Percentiles rank a stretch among this genome's conserved stretches.
Evolutionary conservation across 805 yeast genomes (phyloP).

Genomic region (Lipomyces oligophaga): DNA sequence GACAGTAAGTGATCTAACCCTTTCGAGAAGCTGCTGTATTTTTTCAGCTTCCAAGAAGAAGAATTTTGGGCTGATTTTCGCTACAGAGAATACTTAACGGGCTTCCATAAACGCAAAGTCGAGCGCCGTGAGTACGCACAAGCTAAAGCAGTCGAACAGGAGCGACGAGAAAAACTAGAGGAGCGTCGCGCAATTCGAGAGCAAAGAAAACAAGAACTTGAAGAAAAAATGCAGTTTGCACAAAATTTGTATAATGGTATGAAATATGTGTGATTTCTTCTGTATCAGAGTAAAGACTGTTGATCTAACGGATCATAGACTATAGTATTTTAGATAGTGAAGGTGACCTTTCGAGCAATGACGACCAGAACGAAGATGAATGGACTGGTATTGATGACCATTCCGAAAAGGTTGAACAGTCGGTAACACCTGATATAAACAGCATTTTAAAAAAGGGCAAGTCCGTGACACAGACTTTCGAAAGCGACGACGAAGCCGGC

Average conservation of each 20-base stretch:
- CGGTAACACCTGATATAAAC: not conserved
- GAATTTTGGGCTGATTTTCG: not conserved
- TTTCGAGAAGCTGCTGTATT: not conserved
- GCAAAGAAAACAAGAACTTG: constrained; percentile 63
- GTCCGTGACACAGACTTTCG: constrained; percentile 5
- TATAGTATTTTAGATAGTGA: not conserved
- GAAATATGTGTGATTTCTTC: not conserved
- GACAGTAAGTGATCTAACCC: constrained; percentile 42
- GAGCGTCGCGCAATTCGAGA: constrained; percentile 67
- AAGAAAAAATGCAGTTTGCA: constrained; percentile 58
- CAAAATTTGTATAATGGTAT: constrained; percentile 37
- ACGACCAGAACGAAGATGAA: constrained; percentile 12
- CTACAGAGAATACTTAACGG: constrained; percentile 71
- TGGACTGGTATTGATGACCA: constrained; percentile 22
- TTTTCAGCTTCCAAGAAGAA: not conserved
- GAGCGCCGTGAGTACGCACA: constrained; percentile 85
- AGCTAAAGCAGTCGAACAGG: constrained; percentile 71
- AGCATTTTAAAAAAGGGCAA: constrained; percentile 39
- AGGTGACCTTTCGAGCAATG: constrained; percentile 5
- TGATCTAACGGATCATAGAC: too few relatives aligned
- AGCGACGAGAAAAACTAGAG: constrained; percentile 64
- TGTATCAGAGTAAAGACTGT: not conserved
- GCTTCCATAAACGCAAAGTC: constrained; percentile 90
- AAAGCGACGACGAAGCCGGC: constrained; percentile 14
- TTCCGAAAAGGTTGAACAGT: too few relatives aligned